Percentiles rank a stretch among this genome's conserved stretches.
Evolutionary conservation across 1,139 yeast species (phyloP).

Genomic region (Protomyces lactucae-debilis): DNA sequence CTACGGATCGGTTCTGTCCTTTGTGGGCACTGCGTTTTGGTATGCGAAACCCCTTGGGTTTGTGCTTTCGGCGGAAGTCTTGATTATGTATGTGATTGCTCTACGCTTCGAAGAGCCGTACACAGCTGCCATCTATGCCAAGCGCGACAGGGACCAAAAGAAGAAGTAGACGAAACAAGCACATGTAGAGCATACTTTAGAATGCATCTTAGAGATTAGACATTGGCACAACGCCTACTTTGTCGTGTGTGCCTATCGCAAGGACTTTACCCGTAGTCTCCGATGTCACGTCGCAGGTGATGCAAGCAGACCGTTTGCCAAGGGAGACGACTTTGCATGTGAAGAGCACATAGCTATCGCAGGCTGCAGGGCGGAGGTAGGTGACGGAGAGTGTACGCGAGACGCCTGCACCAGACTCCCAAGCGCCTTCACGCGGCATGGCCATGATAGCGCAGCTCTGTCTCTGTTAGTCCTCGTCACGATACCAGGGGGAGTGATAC

Average conservation of each 20-base stretch:
- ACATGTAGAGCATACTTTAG: not conserved
- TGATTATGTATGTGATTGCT: slow-evolving; percentile 76
- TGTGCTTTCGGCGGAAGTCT: slow-evolving; percentile 64
- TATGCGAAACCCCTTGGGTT: slow-evolving; percentile 85
- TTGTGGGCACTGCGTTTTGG: slow-evolving; percentile 85
- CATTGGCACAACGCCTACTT: not conserved
- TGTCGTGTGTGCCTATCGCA: not conserved
- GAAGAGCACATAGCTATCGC: slow-evolving; percentile 5
- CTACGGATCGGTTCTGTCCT: slow-evolving; percentile 82
- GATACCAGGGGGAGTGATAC: not conserved
- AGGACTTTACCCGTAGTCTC: not conserved
- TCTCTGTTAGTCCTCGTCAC: not conserved
- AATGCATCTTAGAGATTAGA: not conserved
- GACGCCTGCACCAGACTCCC: slow-evolving; percentile 18
- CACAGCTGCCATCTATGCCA: slow-evolving; percentile 80
- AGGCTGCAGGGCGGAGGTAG: slow-evolving; percentile 15
- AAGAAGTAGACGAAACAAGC: not conserved
- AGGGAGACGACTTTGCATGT: slow-evolving; percentile 15
- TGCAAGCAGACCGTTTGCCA: slow-evolving; percentile 12
- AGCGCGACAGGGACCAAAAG: slow-evolving; percentile 47
- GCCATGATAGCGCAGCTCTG: slow-evolving; percentile 23
- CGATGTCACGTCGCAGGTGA: slow-evolving; percentile 13
- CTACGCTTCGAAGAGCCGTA: slow-evolving; percentile 55
- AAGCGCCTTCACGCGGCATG: slow-evolving; percentile 10
- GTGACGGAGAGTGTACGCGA: slow-evolving; percentile 19